phyloP scores from a whole-genome alignment of 2,329 filamentous ascomycete species.

The Pezicula radicicola region DNA sequence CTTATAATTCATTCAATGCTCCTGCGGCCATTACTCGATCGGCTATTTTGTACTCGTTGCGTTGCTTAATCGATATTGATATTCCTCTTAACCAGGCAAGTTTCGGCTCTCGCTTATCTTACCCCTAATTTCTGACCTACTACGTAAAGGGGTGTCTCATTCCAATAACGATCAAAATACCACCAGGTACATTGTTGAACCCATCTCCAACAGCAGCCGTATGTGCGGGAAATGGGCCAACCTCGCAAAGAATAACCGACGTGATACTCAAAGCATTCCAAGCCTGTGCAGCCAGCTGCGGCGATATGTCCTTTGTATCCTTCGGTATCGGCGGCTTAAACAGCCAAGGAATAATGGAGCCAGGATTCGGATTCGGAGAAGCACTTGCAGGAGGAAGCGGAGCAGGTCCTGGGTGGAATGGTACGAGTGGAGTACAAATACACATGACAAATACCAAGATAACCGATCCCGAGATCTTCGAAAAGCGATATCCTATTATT shows the following conservation, averaged over 20 bases:
- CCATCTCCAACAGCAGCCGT: slow-evolving; percentile 73
- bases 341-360: slow-evolving; percentile 51
- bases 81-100: slow-evolving; percentile 88
- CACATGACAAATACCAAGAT: slow-evolving; percentile 22
- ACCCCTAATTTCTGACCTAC: background rate
- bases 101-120: slow-evolving; percentile 31
- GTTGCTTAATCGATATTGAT: slow-evolving; percentile 73
- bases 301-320: slow-evolving; percentile 78
- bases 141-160: slow-evolving; percentile 63
- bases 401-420: slow-evolving; percentile 17
- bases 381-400: slow-evolving; percentile 22
- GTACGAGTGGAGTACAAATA: slow-evolving; percentile 16
- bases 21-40: slow-evolving; percentile 76
- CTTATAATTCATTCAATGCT: slow-evolving; percentile 75
- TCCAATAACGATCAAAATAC: slow-evolving; percentile 69
- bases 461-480: slow-evolving; percentile 21
- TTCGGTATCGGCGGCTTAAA: slow-evolving; percentile 73
- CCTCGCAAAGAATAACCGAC: slow-evolving; percentile 74
- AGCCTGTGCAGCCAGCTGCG: slow-evolving; percentile 73
- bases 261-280: slow-evolving; percentile 75
- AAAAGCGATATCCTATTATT: slow-evolving; percentile 22
- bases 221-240: slow-evolving; percentile 77
- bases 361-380: slow-evolving; percentile 66
- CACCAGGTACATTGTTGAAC: slow-evolving; percentile 65
- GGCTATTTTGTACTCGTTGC: slow-evolving; percentile 79